phyloP scores from a whole-genome alignment of 495 filamentous ascomycete species.

The Trypethelium eluteriae region DNA sequence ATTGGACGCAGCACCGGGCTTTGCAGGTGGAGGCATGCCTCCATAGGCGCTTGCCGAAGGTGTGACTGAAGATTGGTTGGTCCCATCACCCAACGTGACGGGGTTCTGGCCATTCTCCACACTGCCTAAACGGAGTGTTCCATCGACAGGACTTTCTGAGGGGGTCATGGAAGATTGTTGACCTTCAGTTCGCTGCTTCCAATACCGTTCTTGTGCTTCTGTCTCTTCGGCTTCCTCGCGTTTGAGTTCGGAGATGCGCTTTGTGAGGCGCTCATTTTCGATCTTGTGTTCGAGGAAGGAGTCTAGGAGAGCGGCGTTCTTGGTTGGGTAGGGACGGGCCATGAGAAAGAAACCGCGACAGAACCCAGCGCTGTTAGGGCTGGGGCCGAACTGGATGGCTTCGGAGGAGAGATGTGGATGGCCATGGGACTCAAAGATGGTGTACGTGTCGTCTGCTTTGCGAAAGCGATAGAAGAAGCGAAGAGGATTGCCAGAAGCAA shows the following conservation, averaged over 20 bases:
- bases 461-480: slow-evolving; percentile 86
- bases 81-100: neutral
- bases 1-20: slow-evolving; percentile 51
- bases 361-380: slow-evolving; percentile 51
- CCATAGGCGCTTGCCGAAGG: slow-evolving; percentile 29
- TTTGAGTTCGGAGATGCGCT: slow-evolving; percentile 76
- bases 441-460: slow-evolving; percentile 63
- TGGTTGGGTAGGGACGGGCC: slow-evolving; percentile 83
- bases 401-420: slow-evolving; percentile 83
- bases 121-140: slow-evolving; percentile 11
- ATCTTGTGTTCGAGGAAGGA: slow-evolving; percentile 97
- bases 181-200: slow-evolving; percentile 47
- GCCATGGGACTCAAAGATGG: slow-evolving; percentile 81
- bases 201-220: slow-evolving; percentile 43
- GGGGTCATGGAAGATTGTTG: slow-evolving; percentile 45
- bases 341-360: slow-evolving; percentile 93
- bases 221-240: slow-evolving; percentile 78
- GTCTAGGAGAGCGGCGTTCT: slow-evolving; percentile 74
- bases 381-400: slow-evolving; percentile 45
- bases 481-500: slow-evolving; percentile 68
- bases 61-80: slow-evolving; percentile 1
- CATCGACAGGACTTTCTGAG: slow-evolving; percentile 37
- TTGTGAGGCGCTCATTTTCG: slow-evolving; percentile 81
- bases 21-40: slow-evolving; percentile 62
- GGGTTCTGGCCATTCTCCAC: neutral